Conservation (phyloP, 2,329 filamentous ascomycete species). For the Botryotinia calthae region DNA sequence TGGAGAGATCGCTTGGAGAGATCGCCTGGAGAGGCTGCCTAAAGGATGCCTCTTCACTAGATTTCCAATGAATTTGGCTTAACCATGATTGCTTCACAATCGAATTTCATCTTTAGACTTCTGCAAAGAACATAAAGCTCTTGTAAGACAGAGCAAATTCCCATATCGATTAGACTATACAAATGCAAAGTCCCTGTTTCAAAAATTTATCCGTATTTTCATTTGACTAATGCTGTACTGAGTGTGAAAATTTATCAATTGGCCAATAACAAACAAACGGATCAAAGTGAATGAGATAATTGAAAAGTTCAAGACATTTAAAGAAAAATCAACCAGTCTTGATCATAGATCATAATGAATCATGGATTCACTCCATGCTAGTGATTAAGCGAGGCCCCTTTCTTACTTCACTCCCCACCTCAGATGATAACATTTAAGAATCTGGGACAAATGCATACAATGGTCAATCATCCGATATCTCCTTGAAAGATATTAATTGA, state of each 20-base stretch:
- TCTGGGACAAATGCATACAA: background rate
- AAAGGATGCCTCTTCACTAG: background rate
- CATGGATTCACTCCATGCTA: background rate
- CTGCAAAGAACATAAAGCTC: background rate
- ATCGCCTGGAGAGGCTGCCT: accelerated
- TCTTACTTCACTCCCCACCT: background rate
- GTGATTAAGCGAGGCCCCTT: constrained; percentile 8
- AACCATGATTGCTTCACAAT: accelerated
- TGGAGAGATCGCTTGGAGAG: accelerated
- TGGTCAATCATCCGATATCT: too few relatives aligned
- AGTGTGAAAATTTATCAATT: background rate
- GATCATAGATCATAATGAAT: background rate
- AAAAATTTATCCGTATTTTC: background rate
- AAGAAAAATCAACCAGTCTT: too few relatives aligned
- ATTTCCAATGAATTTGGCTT: background rate
- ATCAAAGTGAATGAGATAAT: too few relatives aligned
- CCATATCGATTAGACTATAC: background rate
- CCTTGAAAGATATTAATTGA: too few relatives aligned
- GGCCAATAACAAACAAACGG: background rate
- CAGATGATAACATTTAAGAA: background rate
- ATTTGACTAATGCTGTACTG: too few relatives aligned
- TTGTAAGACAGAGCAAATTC: too few relatives aligned
- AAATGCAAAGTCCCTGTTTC: background rate
- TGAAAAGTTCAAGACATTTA: too few relatives aligned
- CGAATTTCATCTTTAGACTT: background rate